phyloP scores from a whole-genome alignment of 331 rosid species.

The Rosa hybrid region DNA sequence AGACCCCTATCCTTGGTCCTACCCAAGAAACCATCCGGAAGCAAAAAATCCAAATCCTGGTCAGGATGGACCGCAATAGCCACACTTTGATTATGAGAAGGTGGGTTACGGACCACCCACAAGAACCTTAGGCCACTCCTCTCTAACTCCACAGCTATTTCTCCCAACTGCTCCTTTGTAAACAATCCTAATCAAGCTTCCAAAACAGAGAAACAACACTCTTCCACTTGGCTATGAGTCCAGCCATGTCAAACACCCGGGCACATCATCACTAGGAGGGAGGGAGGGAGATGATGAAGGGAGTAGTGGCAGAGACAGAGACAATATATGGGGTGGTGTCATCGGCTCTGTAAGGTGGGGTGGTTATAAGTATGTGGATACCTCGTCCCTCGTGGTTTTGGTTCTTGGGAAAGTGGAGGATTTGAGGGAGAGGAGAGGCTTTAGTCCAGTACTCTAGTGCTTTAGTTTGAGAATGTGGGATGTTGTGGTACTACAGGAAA shows the following conservation, averaged over 20 bases:
- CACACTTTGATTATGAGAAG: background rate
- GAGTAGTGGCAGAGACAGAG: no score
- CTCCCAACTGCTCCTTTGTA: slow-evolving; percentile 31
- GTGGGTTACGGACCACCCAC: slow-evolving; percentile 46
- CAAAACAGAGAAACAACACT: slow-evolving; percentile 51
- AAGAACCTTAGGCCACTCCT: slow-evolving; percentile 36
- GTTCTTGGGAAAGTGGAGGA: no score
- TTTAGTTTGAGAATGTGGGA: no score
- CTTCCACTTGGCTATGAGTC: slow-evolving; percentile 41
- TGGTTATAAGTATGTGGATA: no score
- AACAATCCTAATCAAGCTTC: slow-evolving; percentile 46
- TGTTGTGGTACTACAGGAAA: no score
- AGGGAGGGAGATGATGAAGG: no score
- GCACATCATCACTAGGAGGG: background rate
- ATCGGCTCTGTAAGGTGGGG: no score
- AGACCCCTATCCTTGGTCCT: slow-evolving; percentile 44
- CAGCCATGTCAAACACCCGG: slow-evolving; percentile 43
- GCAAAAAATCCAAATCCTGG: slow-evolving; percentile 28
- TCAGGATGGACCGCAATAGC: background rate
- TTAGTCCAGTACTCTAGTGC: no score
- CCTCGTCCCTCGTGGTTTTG: no score
- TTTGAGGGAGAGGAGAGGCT: no score
- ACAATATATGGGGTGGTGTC: no score
- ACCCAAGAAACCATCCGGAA: slow-evolving; percentile 48
- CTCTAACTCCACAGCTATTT: slow-evolving; percentile 32